These are phyloP conservation scores for Cadophora sp. DNA, from an alignment of 2,329 filamentous ascomycete species.

Conservation along the genomic window DNA sequence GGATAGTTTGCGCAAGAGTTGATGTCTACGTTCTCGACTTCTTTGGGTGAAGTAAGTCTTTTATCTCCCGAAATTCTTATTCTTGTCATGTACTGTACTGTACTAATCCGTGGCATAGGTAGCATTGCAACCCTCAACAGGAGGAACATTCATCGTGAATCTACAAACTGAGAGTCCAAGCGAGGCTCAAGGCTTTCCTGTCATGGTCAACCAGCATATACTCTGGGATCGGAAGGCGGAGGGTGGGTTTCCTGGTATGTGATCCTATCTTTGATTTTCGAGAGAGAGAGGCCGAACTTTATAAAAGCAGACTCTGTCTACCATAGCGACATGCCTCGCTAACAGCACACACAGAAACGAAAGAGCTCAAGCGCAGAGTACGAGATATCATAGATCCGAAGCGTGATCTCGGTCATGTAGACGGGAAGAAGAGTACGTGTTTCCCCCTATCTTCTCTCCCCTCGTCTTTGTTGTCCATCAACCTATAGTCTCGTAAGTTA, in stretches of 20 bases:
- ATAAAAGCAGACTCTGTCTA: too few species aligned
- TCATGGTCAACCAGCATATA: slow-evolving; percentile 55
- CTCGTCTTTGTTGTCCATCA: background rate
- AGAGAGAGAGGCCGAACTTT: too few species aligned
- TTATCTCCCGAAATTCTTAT: background rate
- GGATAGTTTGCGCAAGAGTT: slow-evolving; percentile 89
- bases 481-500: background rate
- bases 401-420: slow-evolving; percentile 82
- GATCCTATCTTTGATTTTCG: too few species aligned
- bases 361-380: slow-evolving; percentile 85
- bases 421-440: slow-evolving; percentile 52
- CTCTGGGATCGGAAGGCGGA: slow-evolving; percentile 90
- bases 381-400: slow-evolving; percentile 82
- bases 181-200: slow-evolving; percentile 25
- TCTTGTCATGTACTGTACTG: background rate
- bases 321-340: background rate
- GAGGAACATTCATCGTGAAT: slow-evolving; percentile 81
- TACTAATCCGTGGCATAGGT: slow-evolving; percentile 51
- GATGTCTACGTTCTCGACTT: slow-evolving; percentile 86
- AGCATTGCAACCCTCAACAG: slow-evolving; percentile 82
- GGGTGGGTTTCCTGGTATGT: slow-evolving; percentile 81
- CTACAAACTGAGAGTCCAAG: slow-evolving; percentile 53
- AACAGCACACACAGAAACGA: slow-evolving; percentile 66
- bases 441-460: background rate
- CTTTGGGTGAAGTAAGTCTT: slow-evolving; percentile 69